Evolutionary conservation across 371 early-diverging fungal species (phyloP), one percentile per base, ranked within the genome.

Genomic region (Furculomyces boomerangus): DNA sequence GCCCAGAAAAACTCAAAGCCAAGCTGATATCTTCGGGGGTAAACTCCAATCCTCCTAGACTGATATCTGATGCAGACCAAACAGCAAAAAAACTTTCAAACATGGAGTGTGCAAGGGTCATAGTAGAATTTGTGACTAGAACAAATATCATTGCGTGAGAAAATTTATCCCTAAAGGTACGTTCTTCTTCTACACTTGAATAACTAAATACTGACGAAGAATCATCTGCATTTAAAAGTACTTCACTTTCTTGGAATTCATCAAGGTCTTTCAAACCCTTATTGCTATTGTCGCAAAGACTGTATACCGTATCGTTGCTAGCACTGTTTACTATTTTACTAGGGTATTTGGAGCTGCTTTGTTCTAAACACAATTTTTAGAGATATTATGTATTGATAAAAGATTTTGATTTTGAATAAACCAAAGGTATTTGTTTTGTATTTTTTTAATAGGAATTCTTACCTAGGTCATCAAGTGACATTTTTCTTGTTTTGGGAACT

Each of bases 81-180:
- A 86, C 57, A 3, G 77, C 71, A 29, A 81, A 79, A 0, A 81
- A 70, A 63, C 86, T 85, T 40, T 89, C 87, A 53, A 81, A 75
- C 22, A 88, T 68, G 52, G 84, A 79, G 5, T 77, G 67, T 48
- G 80, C 78, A n/a, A 88, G 72, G 3, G 77, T 68, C 53, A 83
- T 50, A 8, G 72, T 43, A 0, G 57, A 57, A 54, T 59, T 63
- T 18, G 59, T 67, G 16, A 63, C 24, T 53, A 66, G 55, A 8
- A 56, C 60, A 1, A 55, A 52, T 46, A 46, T 20, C 0, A 57
- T 28, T 3, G 54, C n/a, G 1, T 50, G 16, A 2, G 65, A 58
- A 18, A 39, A 22, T 10, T 27, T 46, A 5, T 7, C 7, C 13
- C n/a, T 24, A 46, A 27, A 46, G 22, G 14, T 27, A 13, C 46